phyloP scores from a whole-genome alignment of 1,139 yeast species.

The Suhomyces kunorum region DNA sequence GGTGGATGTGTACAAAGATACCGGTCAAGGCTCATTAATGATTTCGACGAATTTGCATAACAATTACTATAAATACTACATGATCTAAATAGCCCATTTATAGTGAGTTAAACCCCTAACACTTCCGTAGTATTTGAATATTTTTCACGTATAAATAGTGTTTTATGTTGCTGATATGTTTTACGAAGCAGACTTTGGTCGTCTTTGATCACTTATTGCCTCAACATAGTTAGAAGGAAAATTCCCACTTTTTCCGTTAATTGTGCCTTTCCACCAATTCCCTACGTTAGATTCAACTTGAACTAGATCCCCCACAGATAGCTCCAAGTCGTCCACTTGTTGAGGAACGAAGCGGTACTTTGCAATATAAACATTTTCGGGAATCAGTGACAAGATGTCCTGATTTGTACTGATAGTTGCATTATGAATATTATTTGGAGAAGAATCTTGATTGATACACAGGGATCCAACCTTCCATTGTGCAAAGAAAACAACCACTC shows the following conservation, averaged over 20 bases:
- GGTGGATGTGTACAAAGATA: conserved; percentile 40
- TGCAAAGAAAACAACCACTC: conserved; percentile 31
- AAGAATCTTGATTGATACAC: not conserved
- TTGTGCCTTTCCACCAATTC: conserved; percentile 64
- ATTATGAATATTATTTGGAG: too few relatives aligned
- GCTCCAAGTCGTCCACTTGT: conserved; percentile 48
- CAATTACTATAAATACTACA: not conserved
- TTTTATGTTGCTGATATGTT: not conserved
- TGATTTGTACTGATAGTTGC: too few relatives aligned
- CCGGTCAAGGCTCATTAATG: conserved; percentile 7
- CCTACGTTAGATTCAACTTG: conserved; percentile 43
- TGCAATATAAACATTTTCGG: conserved; percentile 21
- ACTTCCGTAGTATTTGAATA: too few relatives aligned
- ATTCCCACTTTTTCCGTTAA: conserved; percentile 48
- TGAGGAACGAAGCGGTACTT: conserved; percentile 33
- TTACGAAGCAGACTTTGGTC: not conserved
- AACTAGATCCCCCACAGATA: conserved; percentile 52
- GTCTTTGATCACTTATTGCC: not conserved
- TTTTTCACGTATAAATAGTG: not conserved
- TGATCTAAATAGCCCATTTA: not conserved
- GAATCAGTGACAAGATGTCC: too few relatives aligned
- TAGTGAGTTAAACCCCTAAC: too few relatives aligned
- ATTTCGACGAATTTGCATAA: conserved; percentile 10
- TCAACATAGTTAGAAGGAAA: conserved; percentile 59
- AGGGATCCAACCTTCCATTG: conserved; percentile 33